Percentiles rank a stretch among this genome's conserved stretches.
Evolutionary conservation across 768 basidiomycete genomes (phyloP).

Genomic region (Lenzites betulinus): DNA sequence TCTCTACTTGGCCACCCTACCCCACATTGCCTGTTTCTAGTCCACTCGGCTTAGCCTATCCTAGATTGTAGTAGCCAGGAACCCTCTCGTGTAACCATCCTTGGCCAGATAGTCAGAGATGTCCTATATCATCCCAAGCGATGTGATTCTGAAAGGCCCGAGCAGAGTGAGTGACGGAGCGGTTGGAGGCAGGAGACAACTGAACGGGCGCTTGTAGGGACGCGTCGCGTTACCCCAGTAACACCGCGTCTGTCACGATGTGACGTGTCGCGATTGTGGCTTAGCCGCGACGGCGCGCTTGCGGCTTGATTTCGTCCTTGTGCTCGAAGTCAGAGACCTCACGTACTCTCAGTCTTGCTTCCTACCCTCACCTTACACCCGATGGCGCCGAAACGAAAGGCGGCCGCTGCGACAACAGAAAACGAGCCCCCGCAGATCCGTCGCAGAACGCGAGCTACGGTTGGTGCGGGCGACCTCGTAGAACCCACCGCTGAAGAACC

Average conservation of each 20-base stretch:
- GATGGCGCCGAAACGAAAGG: conserved; percentile 40
- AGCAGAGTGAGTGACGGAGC: no score
- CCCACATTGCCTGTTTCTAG: no score
- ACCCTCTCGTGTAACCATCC: no score
- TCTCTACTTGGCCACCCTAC: no score
- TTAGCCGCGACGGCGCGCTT: neutral
- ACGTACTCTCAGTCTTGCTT: no score
- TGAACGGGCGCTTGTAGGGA: no score
- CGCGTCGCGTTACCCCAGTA: neutral
- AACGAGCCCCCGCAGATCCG: conserved; percentile 23
- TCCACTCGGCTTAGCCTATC: no score
- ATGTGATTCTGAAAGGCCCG: no score
- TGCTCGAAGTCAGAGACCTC: neutral
- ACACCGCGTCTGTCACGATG: neutral
- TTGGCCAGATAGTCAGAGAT: no score
- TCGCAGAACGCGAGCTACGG: conserved; percentile 24
- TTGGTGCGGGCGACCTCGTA: conserved; percentile 5
- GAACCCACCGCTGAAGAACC: neutral
- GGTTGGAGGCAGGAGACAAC: neutral
- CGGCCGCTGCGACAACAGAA: neutral
- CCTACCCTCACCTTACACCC: neutral
- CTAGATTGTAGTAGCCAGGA: no score
- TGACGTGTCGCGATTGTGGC: conserved; percentile 10
- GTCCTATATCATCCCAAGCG: no score
- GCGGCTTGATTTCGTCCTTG: neutral